Conservation (phyloP, 2,329 filamentous ascomycete species). For the Diplodia intermedia region DNA sequence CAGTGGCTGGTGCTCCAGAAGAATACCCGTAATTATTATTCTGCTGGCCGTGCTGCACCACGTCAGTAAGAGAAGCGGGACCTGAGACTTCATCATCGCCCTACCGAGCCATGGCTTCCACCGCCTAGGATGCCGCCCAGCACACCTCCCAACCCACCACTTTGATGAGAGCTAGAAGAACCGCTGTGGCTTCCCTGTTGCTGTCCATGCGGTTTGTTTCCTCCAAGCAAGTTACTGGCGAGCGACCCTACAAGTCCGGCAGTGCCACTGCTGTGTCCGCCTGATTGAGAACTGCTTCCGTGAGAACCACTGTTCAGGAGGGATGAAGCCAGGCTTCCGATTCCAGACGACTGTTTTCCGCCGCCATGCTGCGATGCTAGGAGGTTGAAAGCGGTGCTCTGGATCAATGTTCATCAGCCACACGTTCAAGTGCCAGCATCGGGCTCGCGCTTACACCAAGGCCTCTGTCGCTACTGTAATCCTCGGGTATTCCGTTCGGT, state of each 20-base stretch:
- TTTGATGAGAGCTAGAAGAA: slow-evolving; percentile 33
- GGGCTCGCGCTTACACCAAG: slow-evolving; percentile 31
- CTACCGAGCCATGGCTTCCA: slow-evolving; percentile 44
- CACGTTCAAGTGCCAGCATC: background rate
- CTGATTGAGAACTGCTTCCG: slow-evolving; percentile 15
- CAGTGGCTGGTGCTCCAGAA: slow-evolving; percentile 56
- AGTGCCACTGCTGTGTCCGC: slow-evolving; percentile 31
- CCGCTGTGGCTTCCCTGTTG: slow-evolving; percentile 47
- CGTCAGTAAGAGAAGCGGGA: background rate
- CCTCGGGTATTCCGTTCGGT: slow-evolving; percentile 24
- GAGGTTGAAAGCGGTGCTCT: slow-evolving; percentile 32
- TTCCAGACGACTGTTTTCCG: slow-evolving; percentile 30
- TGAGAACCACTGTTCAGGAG: slow-evolving; percentile 31
- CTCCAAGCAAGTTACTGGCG: slow-evolving; percentile 56
- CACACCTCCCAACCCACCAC: slow-evolving; percentile 41
- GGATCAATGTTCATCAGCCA: slow-evolving; percentile 9
- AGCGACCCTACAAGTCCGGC: slow-evolving; percentile 59
- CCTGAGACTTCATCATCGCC: slow-evolving; percentile 28
- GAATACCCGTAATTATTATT: slow-evolving; percentile 69
- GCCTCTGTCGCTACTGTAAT: slow-evolving; percentile 32
- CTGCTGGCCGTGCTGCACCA: slow-evolving; percentile 21
- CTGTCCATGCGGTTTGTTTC: slow-evolving; percentile 43
- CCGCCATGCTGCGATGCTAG: slow-evolving; percentile 27
- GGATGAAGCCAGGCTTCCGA: slow-evolving; percentile 32
- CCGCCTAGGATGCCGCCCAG: slow-evolving; percentile 45